These are phyloP conservation scores for Myxozyma kluyveri DNA, from an alignment of 805 yeast genomes.

Conservation along the genomic window DNA sequence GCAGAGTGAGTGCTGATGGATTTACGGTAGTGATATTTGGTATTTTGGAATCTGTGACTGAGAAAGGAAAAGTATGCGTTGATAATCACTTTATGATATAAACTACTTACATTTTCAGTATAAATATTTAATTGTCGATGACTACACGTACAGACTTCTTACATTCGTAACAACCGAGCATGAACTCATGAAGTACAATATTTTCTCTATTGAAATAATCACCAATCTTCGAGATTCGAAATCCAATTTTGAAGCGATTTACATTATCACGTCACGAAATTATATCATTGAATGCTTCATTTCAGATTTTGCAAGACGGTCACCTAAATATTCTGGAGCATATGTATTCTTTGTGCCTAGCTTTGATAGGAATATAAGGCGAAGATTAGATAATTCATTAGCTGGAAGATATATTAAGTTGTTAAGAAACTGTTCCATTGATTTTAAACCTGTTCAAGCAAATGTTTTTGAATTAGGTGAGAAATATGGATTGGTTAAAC, in stretches of 20 bases:
- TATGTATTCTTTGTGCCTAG: conserved; percentile 70
- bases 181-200: too few relatives aligned
- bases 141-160: conserved; percentile 49
- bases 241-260: conserved; percentile 71
- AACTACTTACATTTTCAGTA: too few relatives aligned
- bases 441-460: too few relatives aligned
- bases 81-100: too few relatives aligned
- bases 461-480: too few relatives aligned
- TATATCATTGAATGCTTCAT: conserved; percentile 72
- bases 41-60: too few relatives aligned
- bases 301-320: conserved; percentile 65
- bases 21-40: too few relatives aligned
- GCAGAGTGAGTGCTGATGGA: too few relatives aligned
- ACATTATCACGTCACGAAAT: conserved; percentile 66
- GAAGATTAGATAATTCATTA: conserved; percentile 32
- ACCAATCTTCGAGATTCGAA: conserved; percentile 62
- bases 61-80: too few relatives aligned
- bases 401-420: conserved; percentile 40
- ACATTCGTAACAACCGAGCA: too few relatives aligned
- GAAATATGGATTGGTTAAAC: too few relatives aligned
- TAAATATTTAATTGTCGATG: conserved; percentile 60
- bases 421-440: too few relatives aligned
- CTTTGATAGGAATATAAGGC: conserved; percentile 20
- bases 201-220: conserved; percentile 63
- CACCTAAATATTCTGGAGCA: conserved; percentile 72